These are phyloP conservation scores for Globisporangium perplexum DNA, from an alignment of 352 stramenopile genomes.

Conservation along the genomic window DNA sequence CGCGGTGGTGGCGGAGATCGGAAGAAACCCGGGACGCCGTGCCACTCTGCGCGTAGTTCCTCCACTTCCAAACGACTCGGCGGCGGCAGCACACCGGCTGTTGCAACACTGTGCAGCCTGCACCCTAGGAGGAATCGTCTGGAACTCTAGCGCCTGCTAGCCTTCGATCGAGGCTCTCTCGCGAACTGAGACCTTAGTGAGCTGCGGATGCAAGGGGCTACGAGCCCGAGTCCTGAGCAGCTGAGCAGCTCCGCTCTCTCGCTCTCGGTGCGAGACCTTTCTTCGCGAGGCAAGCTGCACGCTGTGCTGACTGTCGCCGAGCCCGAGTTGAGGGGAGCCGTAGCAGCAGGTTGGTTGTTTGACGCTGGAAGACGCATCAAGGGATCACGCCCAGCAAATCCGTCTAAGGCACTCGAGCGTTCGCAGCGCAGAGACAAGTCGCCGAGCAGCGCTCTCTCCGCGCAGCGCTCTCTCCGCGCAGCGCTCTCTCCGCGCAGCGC, in stretches of 20 bases:
- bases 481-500: too few species aligned
- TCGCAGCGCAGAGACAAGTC: not conserved
- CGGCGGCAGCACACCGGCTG: too few species aligned
- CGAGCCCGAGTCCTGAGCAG: too few species aligned
- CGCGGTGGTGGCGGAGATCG: not conserved
- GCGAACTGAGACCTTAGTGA: too few species aligned
- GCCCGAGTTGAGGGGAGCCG: not conserved
- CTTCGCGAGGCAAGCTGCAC: not conserved
- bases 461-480: not conserved
- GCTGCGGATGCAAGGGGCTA: too few species aligned
- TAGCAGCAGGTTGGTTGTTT: not conserved
- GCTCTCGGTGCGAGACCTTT: not conserved
- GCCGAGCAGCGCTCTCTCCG: not conserved
- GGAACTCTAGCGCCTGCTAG: too few species aligned
- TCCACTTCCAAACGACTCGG: not conserved
- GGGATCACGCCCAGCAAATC: not conserved
- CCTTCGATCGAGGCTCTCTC: too few species aligned
- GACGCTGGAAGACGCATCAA: not conserved
- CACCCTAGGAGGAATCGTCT: too few species aligned
- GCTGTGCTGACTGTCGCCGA: not conserved
- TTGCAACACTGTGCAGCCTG: too few species aligned
- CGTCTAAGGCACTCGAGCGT: not conserved
- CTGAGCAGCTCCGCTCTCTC: too few species aligned
- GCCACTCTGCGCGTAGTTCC: slow-evolving; percentile 1
- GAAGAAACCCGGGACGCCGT: slow-evolving; percentile 1